Base-by-base conservation (phyloP, 1,139 yeast genomes). In the Protomyces macrosporus region DNA sequence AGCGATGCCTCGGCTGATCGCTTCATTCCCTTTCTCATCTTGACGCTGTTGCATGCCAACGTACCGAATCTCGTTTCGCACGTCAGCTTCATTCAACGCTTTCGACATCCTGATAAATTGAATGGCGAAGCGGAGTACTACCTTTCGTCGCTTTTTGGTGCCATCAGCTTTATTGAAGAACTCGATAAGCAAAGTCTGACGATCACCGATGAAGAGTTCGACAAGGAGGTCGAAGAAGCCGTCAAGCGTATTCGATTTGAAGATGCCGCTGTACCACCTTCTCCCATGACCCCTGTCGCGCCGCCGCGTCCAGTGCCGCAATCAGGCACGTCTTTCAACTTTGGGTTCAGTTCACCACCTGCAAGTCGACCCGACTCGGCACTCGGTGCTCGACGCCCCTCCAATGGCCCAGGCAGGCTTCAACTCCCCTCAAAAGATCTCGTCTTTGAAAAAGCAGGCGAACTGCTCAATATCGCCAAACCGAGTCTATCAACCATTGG, bases 71-170 rank as follows among this genome's bases (percentile, higher is more conserved):
- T 95, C 39, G 81, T 84, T 16, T 89, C 97, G 23, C 91, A 93
- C 72, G 76, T 91, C 68, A 84, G 82, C 67, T 95, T 90, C 73
- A 54, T 65, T 10, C 56, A 59, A 42, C 79, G 93, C 65, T 93
- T 88, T 73, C 77, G 98, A 69, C 84, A 84, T 58, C 84, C 82
- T 3, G 89, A 84, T 62, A 87, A 90, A 79, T 77, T 88, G 52
- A 84, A 82, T 67, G 97, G 98, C 2, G 98, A 91, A 73, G 86
- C 93, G 0, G 87, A 93, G 51, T 91, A 91, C 73, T 91, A 91
- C 72, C 77, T 91, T 63, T 87, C 95, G 45, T 87, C 95, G n/a
- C 75, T 89, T 37, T 64, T 45, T 50, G 95, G 93, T 2, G 97
- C 97, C 0, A 81, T 90, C 39, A 81, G 84, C 64, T 91, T 90